Evolutionary conservation across 169 alveolate species (phyloP), one percentile per base, ranked within the genome.

Genomic region (Plasmodium gonderi): DNA sequence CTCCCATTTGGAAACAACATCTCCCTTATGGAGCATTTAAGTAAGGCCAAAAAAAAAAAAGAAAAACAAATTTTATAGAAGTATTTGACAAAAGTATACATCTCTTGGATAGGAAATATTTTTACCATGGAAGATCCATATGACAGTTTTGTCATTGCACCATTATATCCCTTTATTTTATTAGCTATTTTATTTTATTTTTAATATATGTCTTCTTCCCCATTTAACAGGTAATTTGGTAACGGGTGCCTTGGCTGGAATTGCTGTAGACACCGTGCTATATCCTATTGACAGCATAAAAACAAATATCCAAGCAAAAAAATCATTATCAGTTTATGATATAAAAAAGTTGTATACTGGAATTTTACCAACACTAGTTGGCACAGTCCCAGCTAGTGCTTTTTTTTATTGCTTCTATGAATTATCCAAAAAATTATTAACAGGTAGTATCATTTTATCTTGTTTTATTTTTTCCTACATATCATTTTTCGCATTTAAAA

Each of bases 231-330:
- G 83, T 23, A 95, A 95, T 75, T 95, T 95, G 79, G 79, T 96
- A 14, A 92, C 96, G 78, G 97, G 97, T 12, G 97, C 97, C 33
- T 11, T 96, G 42, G 96, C 97, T n/a, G 97, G 97, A 9, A 60
- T 96, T 26, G 91, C 78, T 45, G 95, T 96, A 40, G 97, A 96
- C 42, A 79, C 91, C 31, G 92, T 95, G n/a, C 78, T 94, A 47
- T 96, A 95, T 80, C 97, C 97, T 47, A 82, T 96, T 72, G 97
- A 96, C 78, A 92, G 95, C 44, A 65, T 96, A 36, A 96, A 96
- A 95, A 96, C 97, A 42, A 91, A 95, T 26, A 74, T 78, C 36
- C 97, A 95, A 51, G 93, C 94, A 40, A 87, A 94, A 68, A 68
- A 68, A 12, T 2, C 75, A 9, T 82, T 68, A 11, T 68, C 91